Conservation (phyloP, 163 green algal species). For the Scenedesmus sp. region DNA sequence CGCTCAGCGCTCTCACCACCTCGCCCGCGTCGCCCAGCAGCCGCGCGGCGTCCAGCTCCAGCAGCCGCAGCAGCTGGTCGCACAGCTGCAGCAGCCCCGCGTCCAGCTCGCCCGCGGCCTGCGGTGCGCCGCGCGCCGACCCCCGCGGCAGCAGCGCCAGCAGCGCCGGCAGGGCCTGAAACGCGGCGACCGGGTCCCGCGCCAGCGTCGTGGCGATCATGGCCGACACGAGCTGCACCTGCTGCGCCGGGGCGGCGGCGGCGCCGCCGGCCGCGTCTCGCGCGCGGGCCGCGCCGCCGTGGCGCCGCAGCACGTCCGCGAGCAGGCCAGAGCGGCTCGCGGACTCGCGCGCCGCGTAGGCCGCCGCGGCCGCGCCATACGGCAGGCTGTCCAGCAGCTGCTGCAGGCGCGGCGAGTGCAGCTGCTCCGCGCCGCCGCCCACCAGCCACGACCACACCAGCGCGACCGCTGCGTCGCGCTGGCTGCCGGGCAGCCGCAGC, state of each 20-base stretch:
- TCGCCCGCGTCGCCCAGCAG: neutral
- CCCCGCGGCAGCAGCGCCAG: conserved; percentile 20
- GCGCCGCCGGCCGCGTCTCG: no score
- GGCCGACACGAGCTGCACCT: neutral
- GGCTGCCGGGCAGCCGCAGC: conserved; percentile 1
- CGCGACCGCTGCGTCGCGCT: neutral
- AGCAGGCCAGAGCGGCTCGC: neutral
- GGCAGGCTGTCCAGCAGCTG: conserved; percentile 26
- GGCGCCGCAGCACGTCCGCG: neutral
- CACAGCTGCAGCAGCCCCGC: conserved; percentile 27
- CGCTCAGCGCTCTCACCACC: neutral
- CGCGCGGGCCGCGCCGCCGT: neutral
- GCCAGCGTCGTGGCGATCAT: conserved; percentile 4
- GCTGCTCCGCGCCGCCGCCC: neutral
- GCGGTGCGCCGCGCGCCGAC: neutral
- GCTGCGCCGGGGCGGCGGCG: no score
- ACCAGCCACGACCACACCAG: conserved; percentile 29
- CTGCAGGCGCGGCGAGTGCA: neutral
- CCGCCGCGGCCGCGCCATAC: conserved; percentile 20
- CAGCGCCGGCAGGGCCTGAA: conserved; percentile 25
- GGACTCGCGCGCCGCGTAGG: neutral
- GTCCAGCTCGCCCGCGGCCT: neutral
- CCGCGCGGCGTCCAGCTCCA: neutral
- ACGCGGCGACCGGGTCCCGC: conserved; percentile 23
- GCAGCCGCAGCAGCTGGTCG: neutral